phyloP scores from a whole-genome alignment of 164 flowering plant species.

The Vitis vinifera region ASM3070453v1 NC_081823.1:26091501-26092000 shows the following conservation, averaged over 20 bases:
- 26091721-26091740: slow-evolving; percentile 73
- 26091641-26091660: no score
- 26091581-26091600: no score
- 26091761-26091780: slow-evolving; percentile 73
- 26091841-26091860: slow-evolving; percentile 85
- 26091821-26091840: slow-evolving; percentile 78
- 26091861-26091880: slow-evolving; percentile 95
- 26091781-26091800: slow-evolving; percentile 40
- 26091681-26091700: background rate
- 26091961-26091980: background rate
- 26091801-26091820: slow-evolving; percentile 59
- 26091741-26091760: slow-evolving; percentile 97
- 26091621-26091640: no score
- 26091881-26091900: slow-evolving; percentile 93
- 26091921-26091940: slow-evolving; percentile 89
- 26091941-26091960: slow-evolving; percentile 1
- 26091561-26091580: no score
- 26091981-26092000: background rate
- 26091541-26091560: no score
- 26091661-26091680: background rate
- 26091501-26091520: no score
- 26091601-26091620: no score
- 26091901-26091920: slow-evolving; percentile 82
- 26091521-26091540: no score
- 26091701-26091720: slow-evolving; percentile 59